Base-by-base conservation (phyloP, 2,329 filamentous ascomycete genomes). In the Thermothelomyces thermophilus region DNA sequence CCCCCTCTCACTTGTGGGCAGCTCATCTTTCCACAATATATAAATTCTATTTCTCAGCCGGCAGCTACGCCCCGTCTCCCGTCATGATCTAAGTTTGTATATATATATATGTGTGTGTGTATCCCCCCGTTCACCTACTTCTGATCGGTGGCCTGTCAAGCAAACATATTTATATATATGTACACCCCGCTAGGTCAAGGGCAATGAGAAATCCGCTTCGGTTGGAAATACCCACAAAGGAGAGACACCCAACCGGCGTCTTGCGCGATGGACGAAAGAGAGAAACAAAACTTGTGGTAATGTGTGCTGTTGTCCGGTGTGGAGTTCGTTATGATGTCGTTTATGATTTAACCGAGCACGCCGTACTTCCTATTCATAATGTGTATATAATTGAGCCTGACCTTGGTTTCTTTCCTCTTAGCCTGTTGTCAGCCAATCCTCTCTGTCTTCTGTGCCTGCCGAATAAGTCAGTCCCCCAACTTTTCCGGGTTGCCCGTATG, bases 291-390 rank as follows among this genome's bases (percentile, higher is more conserved):
- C 19, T 43, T 40, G 39, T 5, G 26, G 26, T 10, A 24, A 8
- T 22, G 16, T 26, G n/a, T 14, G 22, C 11, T 36, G 17, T 49
- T 39, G 35, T 47, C 34, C 34, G 49, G 44, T 40, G 26, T 5
- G 20, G 37, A 28, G 22, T 39, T 36, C 33, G 30, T 34, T 41
- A 49, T 50, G 51, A 53, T 22, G 43, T 46, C 39, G 43, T 42
- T 37, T 47, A 50, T 36, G 51, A 50, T 48, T 48, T 47, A 30
- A 35, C 46, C 24, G 35, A 33, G 35, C 48, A 42, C 26, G 14
- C 24, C 43, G 42, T 46, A 33, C 39, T 43, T 53, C 51, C 46
- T 24, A 46, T 53, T 53, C 51, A 50, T 53, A 53, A 50, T 53
- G 33, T 53, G 51, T 53, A 53, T 50, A 50, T 49, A 46, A 50